Evolutionary conservation across 2,329 filamentous ascomycete genomes (phyloP).

Genomic region (Phyllosticta citrichinensis): DNA sequence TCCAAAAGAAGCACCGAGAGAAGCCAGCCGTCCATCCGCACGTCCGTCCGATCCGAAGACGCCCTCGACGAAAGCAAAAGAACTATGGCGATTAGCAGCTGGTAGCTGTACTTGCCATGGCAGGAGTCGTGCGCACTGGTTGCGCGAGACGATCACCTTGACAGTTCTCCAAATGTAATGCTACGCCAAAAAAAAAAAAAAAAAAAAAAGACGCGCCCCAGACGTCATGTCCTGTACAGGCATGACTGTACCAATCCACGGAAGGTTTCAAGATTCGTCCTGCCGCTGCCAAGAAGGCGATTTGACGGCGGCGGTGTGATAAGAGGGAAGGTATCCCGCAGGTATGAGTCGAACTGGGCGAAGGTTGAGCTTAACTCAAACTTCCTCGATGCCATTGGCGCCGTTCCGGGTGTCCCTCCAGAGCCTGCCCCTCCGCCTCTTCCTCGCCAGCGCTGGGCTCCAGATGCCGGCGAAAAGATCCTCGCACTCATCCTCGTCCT

Average conservation of each 20-base stretch:
- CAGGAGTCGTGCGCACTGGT: too few species aligned
- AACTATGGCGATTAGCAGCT: too few species aligned
- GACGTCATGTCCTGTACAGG: not conserved
- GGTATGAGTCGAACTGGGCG: not conserved
- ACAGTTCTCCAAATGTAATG: not conserved
- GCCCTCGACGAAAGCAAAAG: too few species aligned
- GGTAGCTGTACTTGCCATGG: too few species aligned
- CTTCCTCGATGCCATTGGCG: conserved; percentile 4
- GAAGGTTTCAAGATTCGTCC: too few species aligned
- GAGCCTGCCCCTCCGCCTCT: conserved; percentile 26
- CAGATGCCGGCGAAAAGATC: conserved; percentile 54
- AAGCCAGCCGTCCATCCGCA: too few species aligned
- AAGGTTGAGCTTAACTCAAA: not conserved
- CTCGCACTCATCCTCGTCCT: conserved; percentile 59
- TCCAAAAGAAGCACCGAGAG: too few species aligned
- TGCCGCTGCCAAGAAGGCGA: too few species aligned
- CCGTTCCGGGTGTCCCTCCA: conserved; percentile 8
- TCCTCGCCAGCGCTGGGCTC: conserved; percentile 44
- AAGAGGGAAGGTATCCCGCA: not conserved
- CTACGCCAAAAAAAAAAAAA: not conserved
- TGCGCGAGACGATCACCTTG: too few species aligned
- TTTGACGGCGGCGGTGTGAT: not conserved
- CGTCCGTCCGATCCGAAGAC: too few species aligned
- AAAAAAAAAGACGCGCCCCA: not conserved
- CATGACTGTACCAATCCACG: not conserved